Conservation (phyloP, 345 rosid species). For the Eucalyptus decipiens region DNA sequence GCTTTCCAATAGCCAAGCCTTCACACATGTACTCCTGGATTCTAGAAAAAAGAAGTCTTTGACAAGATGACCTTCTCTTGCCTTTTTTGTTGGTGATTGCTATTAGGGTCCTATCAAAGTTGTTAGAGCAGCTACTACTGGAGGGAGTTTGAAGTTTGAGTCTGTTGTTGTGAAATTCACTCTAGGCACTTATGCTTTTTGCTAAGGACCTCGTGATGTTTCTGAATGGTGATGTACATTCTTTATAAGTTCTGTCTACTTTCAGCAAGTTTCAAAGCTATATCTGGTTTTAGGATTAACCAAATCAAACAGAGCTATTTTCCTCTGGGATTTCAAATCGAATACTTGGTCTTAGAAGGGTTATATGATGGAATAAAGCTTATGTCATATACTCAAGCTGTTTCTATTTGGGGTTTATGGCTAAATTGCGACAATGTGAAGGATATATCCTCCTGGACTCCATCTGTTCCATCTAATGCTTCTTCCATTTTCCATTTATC, state of each 20-base stretch:
- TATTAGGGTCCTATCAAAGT: not conserved
- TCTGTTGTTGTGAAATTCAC: not conserved
- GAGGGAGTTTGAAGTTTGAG: not conserved
- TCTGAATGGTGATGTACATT: too few species aligned
- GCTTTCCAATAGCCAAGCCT: not conserved
- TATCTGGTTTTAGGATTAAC: not conserved
- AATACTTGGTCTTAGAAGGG: not conserved
- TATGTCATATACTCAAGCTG: not conserved
- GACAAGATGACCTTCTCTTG: not conserved
- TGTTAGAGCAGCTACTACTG: too few species aligned
- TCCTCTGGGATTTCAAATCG: not conserved
- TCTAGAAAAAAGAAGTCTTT: too few species aligned
- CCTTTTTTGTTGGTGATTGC: not conserved
- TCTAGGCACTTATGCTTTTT: too few species aligned
- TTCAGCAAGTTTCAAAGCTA: not conserved
- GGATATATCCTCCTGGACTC: not conserved
- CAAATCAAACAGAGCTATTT: not conserved
- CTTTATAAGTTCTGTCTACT: too few species aligned
- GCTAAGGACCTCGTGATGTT: too few species aligned
- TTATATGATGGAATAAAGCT: not conserved
- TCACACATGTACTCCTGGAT: not conserved
- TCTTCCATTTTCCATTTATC: too few species aligned
- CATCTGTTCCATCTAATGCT: not conserved
- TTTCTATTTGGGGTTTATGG: not conserved
- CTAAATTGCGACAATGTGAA: not conserved